Evolutionary conservation across 768 basidiomycete species (phyloP).

Genomic region (Lactarius pseudohatsudake): DNA sequence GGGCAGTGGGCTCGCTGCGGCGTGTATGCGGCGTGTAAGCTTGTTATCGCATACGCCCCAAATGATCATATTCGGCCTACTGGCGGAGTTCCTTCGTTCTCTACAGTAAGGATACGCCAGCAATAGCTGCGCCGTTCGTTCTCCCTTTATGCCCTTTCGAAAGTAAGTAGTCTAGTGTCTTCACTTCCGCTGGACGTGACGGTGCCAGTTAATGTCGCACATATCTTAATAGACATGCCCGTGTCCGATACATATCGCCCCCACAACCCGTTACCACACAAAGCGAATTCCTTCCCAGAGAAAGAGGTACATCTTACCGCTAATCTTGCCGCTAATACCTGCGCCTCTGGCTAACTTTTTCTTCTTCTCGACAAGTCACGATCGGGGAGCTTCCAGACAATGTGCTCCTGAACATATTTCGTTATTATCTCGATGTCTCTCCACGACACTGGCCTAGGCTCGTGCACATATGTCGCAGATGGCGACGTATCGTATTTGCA

Average conservation of each 20-base stretch:
- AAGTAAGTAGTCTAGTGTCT: not conserved
- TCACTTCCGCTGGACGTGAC: not conserved
- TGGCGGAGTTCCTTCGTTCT: no score
- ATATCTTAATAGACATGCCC: not conserved
- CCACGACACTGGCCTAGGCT: not conserved
- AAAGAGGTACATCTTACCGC: not conserved
- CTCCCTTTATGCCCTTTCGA: not conserved
- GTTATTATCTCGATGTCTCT: not conserved
- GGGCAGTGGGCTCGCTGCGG: no score
- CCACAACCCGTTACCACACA: no score
- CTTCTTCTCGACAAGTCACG: not conserved
- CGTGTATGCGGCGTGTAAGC: no score
- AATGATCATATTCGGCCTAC: no score
- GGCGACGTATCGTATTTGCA: not conserved
- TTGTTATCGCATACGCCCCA: no score
- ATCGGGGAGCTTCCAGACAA: not conserved
- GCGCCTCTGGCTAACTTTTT: not conserved
- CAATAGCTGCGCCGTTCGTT: not conserved
- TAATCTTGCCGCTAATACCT: not conserved
- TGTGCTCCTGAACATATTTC: not conserved
- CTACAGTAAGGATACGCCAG: not conserved
- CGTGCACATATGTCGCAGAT: not conserved
- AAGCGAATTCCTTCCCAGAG: no score
- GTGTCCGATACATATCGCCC: not conserved
- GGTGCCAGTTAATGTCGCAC: not conserved